Percentiles rank a stretch among this genome's conserved stretches.
phyloP scores from a whole-genome alignment of 1,284 basidiomycete species.

The Cryptococcus amylolentus region DNA sequence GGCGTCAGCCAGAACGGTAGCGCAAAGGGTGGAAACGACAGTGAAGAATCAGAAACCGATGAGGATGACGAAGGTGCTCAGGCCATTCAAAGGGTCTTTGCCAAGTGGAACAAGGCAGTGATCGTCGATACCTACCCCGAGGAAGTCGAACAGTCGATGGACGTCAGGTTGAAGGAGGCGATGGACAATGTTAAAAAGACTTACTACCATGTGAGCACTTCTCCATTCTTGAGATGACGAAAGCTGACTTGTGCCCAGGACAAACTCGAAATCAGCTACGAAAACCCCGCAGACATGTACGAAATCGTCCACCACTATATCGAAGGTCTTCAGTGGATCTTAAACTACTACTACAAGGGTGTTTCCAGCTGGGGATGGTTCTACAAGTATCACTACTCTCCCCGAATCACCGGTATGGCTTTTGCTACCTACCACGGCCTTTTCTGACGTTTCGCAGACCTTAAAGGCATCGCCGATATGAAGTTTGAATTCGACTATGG shows the following conservation, averaged over 20 bases:
- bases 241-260: constrained; percentile 53
- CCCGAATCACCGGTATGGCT: constrained; percentile 76
- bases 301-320: constrained; percentile 75
- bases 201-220: constrained; percentile 73
- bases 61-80: constrained; percentile 19
- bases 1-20: constrained; percentile 39
- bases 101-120: constrained; percentile 82
- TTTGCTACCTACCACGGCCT: neutral
- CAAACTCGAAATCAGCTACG: constrained; percentile 76
- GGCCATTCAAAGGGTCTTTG: constrained; percentile 64
- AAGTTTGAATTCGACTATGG: constrained; percentile 82
- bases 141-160: constrained; percentile 72
- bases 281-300: constrained; percentile 61
- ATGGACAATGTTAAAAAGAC: constrained; percentile 87
- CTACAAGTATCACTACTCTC: constrained; percentile 96
- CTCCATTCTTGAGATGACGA: neutral
- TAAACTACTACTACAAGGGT: constrained; percentile 97
- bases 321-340: constrained; percentile 96
- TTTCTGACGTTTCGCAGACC: constrained; percentile 56
- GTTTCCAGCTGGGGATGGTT: constrained; percentile 99
- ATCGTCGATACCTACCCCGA: constrained; percentile 63
- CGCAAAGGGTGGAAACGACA: constrained; percentile 19
- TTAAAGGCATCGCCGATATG: constrained; percentile 72
- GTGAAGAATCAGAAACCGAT: constrained; percentile 49
- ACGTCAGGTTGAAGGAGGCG: constrained; percentile 69